Conservation (phyloP, 139 green algal genomes). For the Chlorella sp. region DNA sequence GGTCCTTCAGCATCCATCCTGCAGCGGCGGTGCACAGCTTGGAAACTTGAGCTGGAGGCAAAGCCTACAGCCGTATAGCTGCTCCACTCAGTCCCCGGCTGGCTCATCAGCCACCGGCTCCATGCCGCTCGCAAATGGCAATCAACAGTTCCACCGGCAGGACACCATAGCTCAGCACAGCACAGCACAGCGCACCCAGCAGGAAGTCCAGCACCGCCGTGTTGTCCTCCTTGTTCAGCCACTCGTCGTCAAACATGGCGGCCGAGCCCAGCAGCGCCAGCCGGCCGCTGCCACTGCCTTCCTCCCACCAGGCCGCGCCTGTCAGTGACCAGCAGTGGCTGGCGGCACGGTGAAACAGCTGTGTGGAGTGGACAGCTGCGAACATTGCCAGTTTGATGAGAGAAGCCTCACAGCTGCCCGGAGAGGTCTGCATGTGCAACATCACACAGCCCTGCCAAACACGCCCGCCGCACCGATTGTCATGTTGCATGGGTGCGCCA, state of each 20-base stretch:
- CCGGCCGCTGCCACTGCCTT: constrained; percentile 54
- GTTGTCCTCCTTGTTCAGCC: constrained; percentile 92
- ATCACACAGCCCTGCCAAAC: neutral
- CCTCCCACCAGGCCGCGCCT: constrained; percentile 71
- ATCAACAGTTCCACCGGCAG: too few species aligned
- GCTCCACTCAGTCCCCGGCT: too few species aligned
- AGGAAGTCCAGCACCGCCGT: constrained; percentile 82
- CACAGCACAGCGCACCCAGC: constrained; percentile 53
- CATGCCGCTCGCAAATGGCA: too few species aligned
- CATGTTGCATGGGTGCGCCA: constrained; percentile 83
- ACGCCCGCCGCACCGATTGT: constrained; percentile 50
- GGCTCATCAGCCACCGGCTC: too few species aligned
- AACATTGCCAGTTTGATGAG: too few species aligned
- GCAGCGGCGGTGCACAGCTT: too few species aligned
- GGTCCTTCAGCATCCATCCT: constrained; percentile 65
- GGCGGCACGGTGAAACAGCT: neutral
- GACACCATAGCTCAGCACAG: too few species aligned
- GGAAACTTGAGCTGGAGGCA: too few species aligned
- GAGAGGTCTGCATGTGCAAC: too few species aligned
- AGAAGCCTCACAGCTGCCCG: too few species aligned
- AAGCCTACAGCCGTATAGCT: too few species aligned
- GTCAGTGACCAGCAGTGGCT: neutral
- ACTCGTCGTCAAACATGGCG: constrained; percentile 85
- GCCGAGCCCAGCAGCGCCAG: constrained; percentile 78
- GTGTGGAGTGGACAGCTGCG: too few species aligned